phyloP scores from a whole-genome alignment of 2,329 filamentous ascomycete species.

The Alternaria sp. region DNA sequence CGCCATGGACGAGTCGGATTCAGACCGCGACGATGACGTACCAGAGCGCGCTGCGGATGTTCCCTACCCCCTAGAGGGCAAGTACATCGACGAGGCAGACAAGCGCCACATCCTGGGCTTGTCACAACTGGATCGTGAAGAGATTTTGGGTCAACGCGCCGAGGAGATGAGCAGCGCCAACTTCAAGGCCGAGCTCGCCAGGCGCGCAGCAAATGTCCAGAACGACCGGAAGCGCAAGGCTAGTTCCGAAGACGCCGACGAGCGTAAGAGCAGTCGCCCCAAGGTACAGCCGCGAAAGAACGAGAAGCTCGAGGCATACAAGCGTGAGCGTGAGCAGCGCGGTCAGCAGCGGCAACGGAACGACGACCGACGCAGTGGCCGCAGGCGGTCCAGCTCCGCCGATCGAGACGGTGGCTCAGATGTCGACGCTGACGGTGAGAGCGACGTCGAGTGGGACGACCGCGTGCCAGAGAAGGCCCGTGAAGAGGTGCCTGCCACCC shows the following conservation, averaged over 20 bases:
- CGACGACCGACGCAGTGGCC: constrained; percentile 59
- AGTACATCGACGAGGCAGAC: constrained; percentile 69
- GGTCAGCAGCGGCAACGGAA: constrained; percentile 63
- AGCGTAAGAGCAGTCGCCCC: constrained; percentile 71
- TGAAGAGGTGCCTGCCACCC: constrained; percentile 73
- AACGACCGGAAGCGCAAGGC: constrained; percentile 77
- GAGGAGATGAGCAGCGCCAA: constrained; percentile 82
- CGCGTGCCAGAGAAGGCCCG: constrained; percentile 62
- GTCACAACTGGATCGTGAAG: constrained; percentile 90
- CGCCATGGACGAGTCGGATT: constrained; percentile 84
- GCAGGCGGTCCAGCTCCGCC: constrained; percentile 54
- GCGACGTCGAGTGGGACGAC: constrained; percentile 78
- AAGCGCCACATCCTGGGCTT: constrained; percentile 76
- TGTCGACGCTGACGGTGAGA: constrained; percentile 73
- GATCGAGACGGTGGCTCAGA: constrained; percentile 60
- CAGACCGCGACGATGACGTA: constrained; percentile 53
- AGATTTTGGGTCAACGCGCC: constrained; percentile 86
- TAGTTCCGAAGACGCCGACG: constrained; percentile 79
- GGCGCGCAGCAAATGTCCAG: constrained; percentile 73
- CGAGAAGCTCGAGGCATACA: constrained; percentile 75
- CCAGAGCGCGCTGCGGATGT: constrained; percentile 68
- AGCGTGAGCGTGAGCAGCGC: constrained; percentile 66
- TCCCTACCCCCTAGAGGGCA: constrained; percentile 85
- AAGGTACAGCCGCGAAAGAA: constrained; percentile 66
- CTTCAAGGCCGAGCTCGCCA: constrained; percentile 83